Base-by-base conservation (phyloP, 306 rosid species). In the Rosa multiflora region DNA sequence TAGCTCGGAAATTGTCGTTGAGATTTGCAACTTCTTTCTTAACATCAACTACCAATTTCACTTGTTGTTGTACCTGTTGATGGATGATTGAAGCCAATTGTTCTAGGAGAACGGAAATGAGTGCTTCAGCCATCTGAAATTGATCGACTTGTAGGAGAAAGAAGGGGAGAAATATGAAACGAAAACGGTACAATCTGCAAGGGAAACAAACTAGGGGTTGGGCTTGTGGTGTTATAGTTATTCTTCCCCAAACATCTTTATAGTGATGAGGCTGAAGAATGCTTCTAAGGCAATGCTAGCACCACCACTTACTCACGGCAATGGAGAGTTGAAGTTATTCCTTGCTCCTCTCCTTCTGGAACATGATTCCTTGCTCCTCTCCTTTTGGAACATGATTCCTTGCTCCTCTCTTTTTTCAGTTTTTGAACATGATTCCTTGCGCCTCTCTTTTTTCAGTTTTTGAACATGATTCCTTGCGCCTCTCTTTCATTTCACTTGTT, bases 11-110 rank as follows among this genome's bases (percentile, higher is more conserved):
- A 17, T 10, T 62, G 4, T 23, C 9, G 7, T 0, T 59, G 21
- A 70, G 72, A 5, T 39, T 72, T 52, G 9, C 63, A n/a, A 79
- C 53, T 4, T 73, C 74, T n/a, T 63, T 21, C 29, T 73, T 15
- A 2, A 56, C 83, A 8, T 26, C 32, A 13, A 3, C 20, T 7
- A 79, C 55, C 48, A 72, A 37, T 10, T 8, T 72, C 52, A 62
- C 44, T 29, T 72, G 17, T 13, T 49, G 40, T 5, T 21, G 29
- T 14, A 64, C 10, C 13, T 8, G 11, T 17, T 73, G 39, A 8
- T 4, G 1, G 39, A n/a, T 10, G 12, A 47, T 23, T 1, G 74
- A 79, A 37, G 32, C 52, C 49, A 79, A 3, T 14, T 79, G 73
- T 10, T 72, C 66, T 4, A 79, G 15, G 2, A 72, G 32, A 13